These are phyloP conservation scores for Phytophthora lateralis DNA, from an alignment of 352 stramenopile genomes.

Conservation along the genomic window DNA sequence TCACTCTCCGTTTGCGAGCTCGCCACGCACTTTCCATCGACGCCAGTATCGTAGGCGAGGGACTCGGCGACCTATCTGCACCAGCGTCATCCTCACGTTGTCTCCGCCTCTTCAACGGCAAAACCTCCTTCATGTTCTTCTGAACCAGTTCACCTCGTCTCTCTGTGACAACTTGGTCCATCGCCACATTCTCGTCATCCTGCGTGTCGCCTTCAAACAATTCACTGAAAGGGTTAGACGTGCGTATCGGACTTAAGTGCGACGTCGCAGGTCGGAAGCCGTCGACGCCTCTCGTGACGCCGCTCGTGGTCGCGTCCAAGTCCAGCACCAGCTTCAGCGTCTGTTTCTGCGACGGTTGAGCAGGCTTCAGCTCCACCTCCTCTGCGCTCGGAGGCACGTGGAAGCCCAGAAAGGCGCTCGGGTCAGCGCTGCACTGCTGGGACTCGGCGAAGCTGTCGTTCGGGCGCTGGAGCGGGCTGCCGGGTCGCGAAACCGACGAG, in stretches of 20 bases:
- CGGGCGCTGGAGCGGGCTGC: slow-evolving; percentile 18
- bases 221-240: slow-evolving; percentile 44
- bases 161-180: neutral
- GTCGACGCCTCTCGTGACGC: slow-evolving; percentile 6
- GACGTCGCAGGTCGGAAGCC: slow-evolving; percentile 14
- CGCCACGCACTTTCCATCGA: slow-evolving; percentile 31
- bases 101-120: slow-evolving; percentile 6
- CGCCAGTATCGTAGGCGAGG: slow-evolving; percentile 29
- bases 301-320: slow-evolving; percentile 17
- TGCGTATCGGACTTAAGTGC: neutral
- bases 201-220: slow-evolving; percentile 64
- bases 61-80: slow-evolving; percentile 9
- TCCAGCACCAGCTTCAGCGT: slow-evolving; percentile 43
- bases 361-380: slow-evolving; percentile 1
- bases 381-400: slow-evolving; percentile 23
- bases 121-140: slow-evolving; percentile 1
- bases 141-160: neutral
- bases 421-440: slow-evolving; percentile 69
- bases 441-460: slow-evolving; percentile 53
- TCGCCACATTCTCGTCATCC: slow-evolving; percentile 35
- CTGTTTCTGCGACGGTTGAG: slow-evolving; percentile 7
- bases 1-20: slow-evolving; percentile 25
- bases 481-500: slow-evolving; percentile 33
- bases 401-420: slow-evolving; percentile 57
- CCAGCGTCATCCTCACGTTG: neutral